Conservation (phyloP, 345 rosid genomes). For the Stellera chamaejasme region DNA sequence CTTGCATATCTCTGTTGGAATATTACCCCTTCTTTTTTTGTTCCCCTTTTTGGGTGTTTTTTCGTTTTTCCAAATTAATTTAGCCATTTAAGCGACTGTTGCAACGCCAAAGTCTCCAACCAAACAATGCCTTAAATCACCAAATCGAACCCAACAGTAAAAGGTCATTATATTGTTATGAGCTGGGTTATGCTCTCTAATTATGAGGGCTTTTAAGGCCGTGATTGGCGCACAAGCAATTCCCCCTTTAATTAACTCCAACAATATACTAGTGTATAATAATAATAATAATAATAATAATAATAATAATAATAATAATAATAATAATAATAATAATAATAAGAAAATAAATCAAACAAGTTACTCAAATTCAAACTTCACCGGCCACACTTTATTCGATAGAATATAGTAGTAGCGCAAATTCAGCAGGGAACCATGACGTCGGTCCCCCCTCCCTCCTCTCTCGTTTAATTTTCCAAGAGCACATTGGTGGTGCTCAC, state of each 20-base stretch:
- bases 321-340: too few relatives aligned
- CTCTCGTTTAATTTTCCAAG: background rate
- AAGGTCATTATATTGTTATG: conserved; percentile 1
- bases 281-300: too few relatives aligned
- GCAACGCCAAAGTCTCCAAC: background rate
- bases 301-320: too few relatives aligned
- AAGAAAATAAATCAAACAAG: background rate
- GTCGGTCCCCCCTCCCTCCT: conserved; percentile 8
- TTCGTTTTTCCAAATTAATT: too few relatives aligned
- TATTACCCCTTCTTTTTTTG: too few relatives aligned
- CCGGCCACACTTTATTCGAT: background rate
- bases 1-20: too few relatives aligned
- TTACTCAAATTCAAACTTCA: background rate
- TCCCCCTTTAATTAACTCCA: background rate
- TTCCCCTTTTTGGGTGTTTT: too few relatives aligned
- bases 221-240: conserved; percentile 54
- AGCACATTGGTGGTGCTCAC: conserved; percentile 1
- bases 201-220: conserved; percentile 15
- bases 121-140: background rate
- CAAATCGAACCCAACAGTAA: background rate
- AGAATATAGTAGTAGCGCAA: conserved; percentile 26
- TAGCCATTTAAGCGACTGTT: too few relatives aligned
- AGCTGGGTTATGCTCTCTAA: background rate
- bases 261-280: too few relatives aligned
- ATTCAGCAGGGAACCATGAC: conserved; percentile 41